These are phyloP conservation scores for Maudiozyma pseudohumilis DNA, from an alignment of 805 yeast species.

Conservation along the genomic window DNA sequence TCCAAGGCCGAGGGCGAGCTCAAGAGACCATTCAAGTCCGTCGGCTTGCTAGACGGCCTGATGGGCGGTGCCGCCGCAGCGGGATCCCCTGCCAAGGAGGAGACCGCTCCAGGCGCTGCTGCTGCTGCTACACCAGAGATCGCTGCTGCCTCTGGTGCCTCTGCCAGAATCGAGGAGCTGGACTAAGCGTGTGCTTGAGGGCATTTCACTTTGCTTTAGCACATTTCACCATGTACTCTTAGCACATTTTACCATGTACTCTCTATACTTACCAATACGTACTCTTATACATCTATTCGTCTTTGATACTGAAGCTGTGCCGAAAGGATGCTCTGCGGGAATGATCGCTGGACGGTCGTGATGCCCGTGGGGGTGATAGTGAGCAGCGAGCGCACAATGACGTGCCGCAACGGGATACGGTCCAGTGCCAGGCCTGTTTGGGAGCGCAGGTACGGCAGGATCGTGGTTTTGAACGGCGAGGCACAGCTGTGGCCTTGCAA, in stretches of 20 bases:
- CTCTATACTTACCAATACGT: background rate
- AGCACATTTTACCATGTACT: too few species aligned
- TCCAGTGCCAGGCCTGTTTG: background rate
- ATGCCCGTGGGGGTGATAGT: background rate
- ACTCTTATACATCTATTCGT: too few species aligned
- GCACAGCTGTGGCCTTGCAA: too few species aligned
- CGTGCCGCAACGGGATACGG: background rate
- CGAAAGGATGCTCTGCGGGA: background rate
- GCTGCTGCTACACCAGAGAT: background rate
- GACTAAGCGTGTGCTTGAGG: too few species aligned
- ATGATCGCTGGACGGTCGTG: background rate
- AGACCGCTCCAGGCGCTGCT: background rate
- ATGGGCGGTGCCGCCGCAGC: constrained; percentile 2
- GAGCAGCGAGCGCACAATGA: background rate
- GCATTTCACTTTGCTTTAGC: too few species aligned
- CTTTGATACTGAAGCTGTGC: too few species aligned
- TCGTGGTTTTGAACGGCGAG: too few species aligned
- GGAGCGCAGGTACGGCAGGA: background rate
- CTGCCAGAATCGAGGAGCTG: background rate
- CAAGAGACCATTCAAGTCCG: constrained; percentile 93
- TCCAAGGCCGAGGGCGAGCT: constrained; percentile 77
- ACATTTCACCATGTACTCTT: background rate
- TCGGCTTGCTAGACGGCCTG: constrained; percentile 59
- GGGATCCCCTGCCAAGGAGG: background rate
- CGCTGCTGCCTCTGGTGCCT: background rate